Base-by-base conservation (phyloP, 1,139 yeast genomes). In the Zygosaccharomyces pseudobailii region DNA sequence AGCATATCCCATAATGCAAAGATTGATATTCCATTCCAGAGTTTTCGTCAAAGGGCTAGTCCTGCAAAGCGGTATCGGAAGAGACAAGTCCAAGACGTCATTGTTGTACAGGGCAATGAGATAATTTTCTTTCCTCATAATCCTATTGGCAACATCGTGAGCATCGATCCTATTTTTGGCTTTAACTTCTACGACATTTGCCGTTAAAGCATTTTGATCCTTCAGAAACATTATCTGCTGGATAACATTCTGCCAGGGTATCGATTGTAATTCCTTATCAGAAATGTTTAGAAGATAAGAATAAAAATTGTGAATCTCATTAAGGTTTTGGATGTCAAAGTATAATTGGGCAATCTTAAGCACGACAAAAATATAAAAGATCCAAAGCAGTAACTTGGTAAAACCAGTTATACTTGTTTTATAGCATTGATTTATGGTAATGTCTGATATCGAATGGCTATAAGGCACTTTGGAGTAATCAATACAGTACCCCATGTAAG, bases 71-170 rank as follows among this genome's bases (percentile, higher is more conserved):
- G 75, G 67, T 4, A 75, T 59, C 0, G 86, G 85, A 19, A 85
- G 62, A 0, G 84, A 74, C 30, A 87, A 69, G 57, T 87, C 85
- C 36, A 92, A 68, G 0, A 90, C 71, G 53, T 87, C 82, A 56
- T 83, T 87, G 68, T 89, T 90, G 57, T 87, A 81, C 59, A 92
- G 70, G 0, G 97, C 97, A 61, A 92, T 87, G 72, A 88, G 76
- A 63, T 90, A 92, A 63, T 92, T 92, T 55, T 94, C 98, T 55
- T 84, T 85, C 48, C 99, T 74, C 98, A 92, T 90, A 49, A 92
- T 87, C 52, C 98, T 73, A 64, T 92, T 94, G 10, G 97, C 97
- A 48, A 92, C 87, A 59, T 85, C 95, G 65, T 89, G 97, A 3
- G 97, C 95, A 62, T 87, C 92, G 47, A 92, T 74, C 52, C 90